Conservation (phyloP, 495 filamentous ascomycete genomes). For the Penicillium roqueforti region DNA sequence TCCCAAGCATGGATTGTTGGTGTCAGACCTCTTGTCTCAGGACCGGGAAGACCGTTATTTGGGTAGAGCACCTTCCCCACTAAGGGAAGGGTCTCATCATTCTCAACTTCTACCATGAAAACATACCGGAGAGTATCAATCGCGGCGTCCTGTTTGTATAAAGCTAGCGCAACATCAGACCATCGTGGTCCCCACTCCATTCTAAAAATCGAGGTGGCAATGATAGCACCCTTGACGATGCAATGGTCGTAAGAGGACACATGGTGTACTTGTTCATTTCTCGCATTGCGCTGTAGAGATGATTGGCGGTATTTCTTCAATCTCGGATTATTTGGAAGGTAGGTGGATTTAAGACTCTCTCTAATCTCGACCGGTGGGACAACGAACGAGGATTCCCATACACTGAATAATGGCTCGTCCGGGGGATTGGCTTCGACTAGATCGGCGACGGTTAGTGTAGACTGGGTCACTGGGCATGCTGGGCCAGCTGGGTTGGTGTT, state of each 20-base stretch:
- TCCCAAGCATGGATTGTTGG: background rate
- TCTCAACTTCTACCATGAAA: background rate
- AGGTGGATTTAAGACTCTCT: background rate
- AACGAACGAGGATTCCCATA: background rate
- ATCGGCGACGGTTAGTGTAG: background rate
- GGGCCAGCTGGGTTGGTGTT: background rate
- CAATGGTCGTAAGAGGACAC: background rate
- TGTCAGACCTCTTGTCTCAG: fast-evolving
- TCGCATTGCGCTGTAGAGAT: background rate
- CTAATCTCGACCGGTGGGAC: background rate
- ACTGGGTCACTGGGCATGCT: background rate
- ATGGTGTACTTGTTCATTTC: no score
- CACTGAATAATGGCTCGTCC: background rate
- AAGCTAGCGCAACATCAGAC: background rate
- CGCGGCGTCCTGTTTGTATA: background rate
- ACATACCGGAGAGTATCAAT: background rate
- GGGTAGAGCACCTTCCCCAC: background rate
- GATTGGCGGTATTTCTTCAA: background rate
- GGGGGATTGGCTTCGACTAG: background rate
- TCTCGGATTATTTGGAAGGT: background rate
- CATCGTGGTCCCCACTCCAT: background rate
- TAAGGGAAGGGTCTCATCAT: background rate
- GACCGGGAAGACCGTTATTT: background rate
- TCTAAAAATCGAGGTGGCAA: background rate
- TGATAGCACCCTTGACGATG: background rate